phyloP scores from a whole-genome alignment of 805 yeast genomes.

The Saccharomycopsis guyanensis region DNA sequence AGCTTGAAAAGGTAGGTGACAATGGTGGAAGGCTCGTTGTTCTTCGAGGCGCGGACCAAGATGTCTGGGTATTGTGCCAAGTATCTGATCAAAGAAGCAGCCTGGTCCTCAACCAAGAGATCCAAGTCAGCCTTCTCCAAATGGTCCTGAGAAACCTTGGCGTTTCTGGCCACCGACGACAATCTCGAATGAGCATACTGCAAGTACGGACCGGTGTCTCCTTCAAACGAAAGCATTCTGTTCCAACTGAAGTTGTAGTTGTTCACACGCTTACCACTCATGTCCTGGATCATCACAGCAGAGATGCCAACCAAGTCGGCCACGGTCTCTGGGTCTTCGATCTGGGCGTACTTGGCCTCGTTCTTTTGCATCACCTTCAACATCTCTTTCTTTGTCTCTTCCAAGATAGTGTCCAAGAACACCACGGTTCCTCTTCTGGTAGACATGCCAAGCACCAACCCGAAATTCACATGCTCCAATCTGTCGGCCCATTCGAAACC shows the following conservation, averaged over 20 bases:
- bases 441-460: slow-evolving; percentile 98
- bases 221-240: slow-evolving; percentile 96
- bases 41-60: slow-evolving; percentile 72
- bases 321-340: slow-evolving; percentile 86
- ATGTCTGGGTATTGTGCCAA: slow-evolving; percentile 90
- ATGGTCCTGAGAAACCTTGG: slow-evolving; percentile 41
- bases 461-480: slow-evolving; percentile 82
- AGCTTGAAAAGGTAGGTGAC: slow-evolving; percentile 90
- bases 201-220: slow-evolving; percentile 98
- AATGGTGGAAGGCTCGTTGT: slow-evolving; percentile 85
- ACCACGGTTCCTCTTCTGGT: slow-evolving; percentile 98
- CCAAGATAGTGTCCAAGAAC: slow-evolving; percentile 88
- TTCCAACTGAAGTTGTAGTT: slow-evolving; percentile 97
- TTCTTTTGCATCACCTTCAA: slow-evolving; percentile 94
- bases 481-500: slow-evolving; percentile 81
- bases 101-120: slow-evolving; percentile 63
- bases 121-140: slow-evolving; percentile 46
- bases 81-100: slow-evolving; percentile 62
- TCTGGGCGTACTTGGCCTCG: slow-evolving; percentile 83
- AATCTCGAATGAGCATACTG: slow-evolving; percentile 98
- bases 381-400: slow-evolving; percentile 90
- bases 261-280: slow-evolving; percentile 95
- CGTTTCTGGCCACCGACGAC: slow-evolving; percentile 87
- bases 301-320: slow-evolving; percentile 95
- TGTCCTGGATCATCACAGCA: slow-evolving; percentile 98